These are phyloP conservation scores for Hemisphaericaspora xylofermentans DNA, from an alignment of 1,139 yeast genomes.

Conservation along the genomic window DNA sequence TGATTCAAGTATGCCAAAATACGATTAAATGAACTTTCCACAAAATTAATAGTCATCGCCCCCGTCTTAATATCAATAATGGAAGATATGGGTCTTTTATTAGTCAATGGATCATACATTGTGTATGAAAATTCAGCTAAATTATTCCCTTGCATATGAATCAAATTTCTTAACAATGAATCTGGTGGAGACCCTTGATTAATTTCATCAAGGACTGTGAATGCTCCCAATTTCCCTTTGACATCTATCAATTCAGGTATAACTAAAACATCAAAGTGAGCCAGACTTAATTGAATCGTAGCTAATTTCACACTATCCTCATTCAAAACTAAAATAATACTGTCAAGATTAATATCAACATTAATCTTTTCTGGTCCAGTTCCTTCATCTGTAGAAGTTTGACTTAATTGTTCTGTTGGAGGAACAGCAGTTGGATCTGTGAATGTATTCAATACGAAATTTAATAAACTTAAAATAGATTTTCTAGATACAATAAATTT, in stretches of 20 bases:
- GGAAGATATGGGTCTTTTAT: conserved; percentile 53
- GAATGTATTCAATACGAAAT: conserved; percentile 82
- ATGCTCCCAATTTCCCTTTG: conserved; percentile 73
- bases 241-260: conserved; percentile 80
- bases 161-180: conserved; percentile 61
- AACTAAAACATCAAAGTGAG: conserved; percentile 62
- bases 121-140: conserved; percentile 83
- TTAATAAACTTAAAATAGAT: conserved; percentile 74
- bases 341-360: conserved; percentile 66
- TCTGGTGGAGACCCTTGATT: conserved; percentile 61
- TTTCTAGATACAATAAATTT: conserved; percentile 75
- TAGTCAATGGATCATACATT: conserved; percentile 64
- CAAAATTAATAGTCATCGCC: conserved; percentile 69
- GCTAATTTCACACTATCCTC: conserved; percentile 86
- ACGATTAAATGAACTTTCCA: conserved; percentile 75
- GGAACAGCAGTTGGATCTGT: conserved; percentile 76
- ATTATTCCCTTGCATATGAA: conserved; percentile 80
- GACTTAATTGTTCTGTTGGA: conserved; percentile 68
- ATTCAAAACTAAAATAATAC: conserved; percentile 72
- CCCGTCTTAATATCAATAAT: conserved; percentile 69
- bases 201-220: conserved; percentile 75
- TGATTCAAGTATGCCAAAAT: conserved; percentile 68
- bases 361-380: conserved; percentile 72
- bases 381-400: conserved; percentile 54
- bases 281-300: conserved; percentile 73